Evolutionary conservation across 1,139 yeast species (phyloP), one percentile per base, ranked within the genome.

Genomic region (Scheffersomyces segobiensis): DNA sequence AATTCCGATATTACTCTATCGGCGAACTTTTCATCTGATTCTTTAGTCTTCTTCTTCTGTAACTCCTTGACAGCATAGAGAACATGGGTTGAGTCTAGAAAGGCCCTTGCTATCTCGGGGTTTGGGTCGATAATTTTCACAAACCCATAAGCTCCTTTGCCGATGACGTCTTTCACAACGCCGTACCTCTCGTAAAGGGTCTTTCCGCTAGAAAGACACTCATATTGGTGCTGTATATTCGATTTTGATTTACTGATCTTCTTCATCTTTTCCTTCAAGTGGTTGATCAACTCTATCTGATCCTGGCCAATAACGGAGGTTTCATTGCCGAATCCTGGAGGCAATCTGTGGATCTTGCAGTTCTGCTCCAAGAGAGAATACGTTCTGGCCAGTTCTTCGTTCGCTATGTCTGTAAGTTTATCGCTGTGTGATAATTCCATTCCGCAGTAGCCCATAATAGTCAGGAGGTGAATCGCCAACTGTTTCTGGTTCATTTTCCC

Each of bases 71-170:
- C 91, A 0, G 96, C 97, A 70, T 78, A 93, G 21, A 82, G 72
- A 47, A 73, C 74, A 17, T 26, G 12, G 7, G 21, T 22, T 21
- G 18, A n/a, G 22, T 53, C 46, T 21, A 54, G 51, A 6, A 56
- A 58, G n/a, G 4, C 24, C 21, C 12, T 17, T 5, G 60, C 60
- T 3, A 63, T 63, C 50, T 68, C 75, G 17, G 69, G 79, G 73
- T 73, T 85, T 79, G 77, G 87, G 87, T 56, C 95, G 77, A 62
- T 70, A 20, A 92, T 82, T 62, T 95, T 82, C 21, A 92, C 97
- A 49, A 89, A 85, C 24, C 98, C 98, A 73, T 89, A 93, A 0
- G 97, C 86, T 24, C 97, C 97, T 57, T 86, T 84, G 18, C 97
- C 98, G 56, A 93, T 84, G 24, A 91, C 86, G 61, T 89, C 93